Evolutionary conservation across 805 yeast genomes (phyloP).

Genomic region (Priceomyces haplophilus): DNA sequence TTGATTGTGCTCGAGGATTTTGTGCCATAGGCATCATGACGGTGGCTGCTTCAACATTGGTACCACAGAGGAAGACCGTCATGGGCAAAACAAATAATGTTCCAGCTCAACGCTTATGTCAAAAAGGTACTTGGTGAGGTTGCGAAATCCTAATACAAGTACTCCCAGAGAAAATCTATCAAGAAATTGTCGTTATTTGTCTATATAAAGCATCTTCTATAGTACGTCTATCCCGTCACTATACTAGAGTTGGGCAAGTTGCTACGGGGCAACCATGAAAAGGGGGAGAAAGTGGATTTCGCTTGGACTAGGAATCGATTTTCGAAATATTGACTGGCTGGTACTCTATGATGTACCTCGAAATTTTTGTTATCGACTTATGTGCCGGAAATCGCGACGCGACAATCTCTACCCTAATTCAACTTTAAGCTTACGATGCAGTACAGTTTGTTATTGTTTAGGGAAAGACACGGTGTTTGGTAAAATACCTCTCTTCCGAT

Average conservation of each 20-base stretch:
- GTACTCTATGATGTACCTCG: background rate
- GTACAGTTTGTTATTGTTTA: background rate
- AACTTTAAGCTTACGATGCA: background rate
- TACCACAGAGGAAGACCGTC: background rate
- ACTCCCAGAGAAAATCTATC: background rate
- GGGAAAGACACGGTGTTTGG: background rate
- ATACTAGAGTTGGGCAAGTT: background rate
- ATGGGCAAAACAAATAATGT: background rate
- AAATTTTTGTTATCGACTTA: background rate
- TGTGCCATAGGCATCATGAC: no score
- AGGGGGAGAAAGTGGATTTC: slow-evolving; percentile 2
- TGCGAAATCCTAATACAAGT: slow-evolving; percentile 1
- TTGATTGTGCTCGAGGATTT: no score
- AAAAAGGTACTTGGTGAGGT: background rate
- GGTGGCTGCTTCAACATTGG: no score
- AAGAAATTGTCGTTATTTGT: background rate
- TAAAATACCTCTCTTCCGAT: background rate
- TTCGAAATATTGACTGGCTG: background rate
- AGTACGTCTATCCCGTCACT: background rate
- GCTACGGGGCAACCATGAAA: background rate
- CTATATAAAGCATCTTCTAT: slow-evolving; percentile 4
- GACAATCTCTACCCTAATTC: background rate
- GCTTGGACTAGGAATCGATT: slow-evolving; percentile 4
- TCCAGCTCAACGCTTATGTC: background rate
- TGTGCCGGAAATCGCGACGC: slow-evolving; percentile 4